A percentile compares a stretch with the other conserved stretches of the same genome.
phyloP scores from a whole-genome alignment of 441 rosid species.

The Capsella rubella region DNA sequence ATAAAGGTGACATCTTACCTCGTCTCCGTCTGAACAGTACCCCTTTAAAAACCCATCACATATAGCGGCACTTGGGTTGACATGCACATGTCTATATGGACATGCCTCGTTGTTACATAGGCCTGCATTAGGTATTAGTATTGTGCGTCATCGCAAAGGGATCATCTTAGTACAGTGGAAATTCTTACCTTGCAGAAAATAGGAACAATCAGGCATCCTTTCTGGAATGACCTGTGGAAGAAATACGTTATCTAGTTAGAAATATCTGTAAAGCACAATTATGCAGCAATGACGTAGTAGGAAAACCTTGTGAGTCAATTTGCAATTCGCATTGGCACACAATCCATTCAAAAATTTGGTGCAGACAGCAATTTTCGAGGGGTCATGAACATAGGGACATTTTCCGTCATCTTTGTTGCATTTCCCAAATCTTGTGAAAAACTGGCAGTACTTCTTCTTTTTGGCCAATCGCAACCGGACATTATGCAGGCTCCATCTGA shows the following conservation, averaged over 20 bases:
- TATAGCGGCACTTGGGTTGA: slow-evolving; percentile 79
- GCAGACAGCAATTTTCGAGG: slow-evolving; percentile 94
- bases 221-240: slow-evolving; percentile 92
- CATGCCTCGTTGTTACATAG: slow-evolving; percentile 83
- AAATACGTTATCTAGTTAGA: slow-evolving; percentile 37
- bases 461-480: slow-evolving; percentile 85
- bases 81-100: slow-evolving; percentile 95
- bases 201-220: slow-evolving; percentile 99
- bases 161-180: slow-evolving; percentile 22
- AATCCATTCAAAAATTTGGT: slow-evolving; percentile 91
- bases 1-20: slow-evolving; percentile 63
- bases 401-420: slow-evolving; percentile 97
- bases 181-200: slow-evolving; percentile 82
- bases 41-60: slow-evolving; percentile 94
- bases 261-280: slow-evolving; percentile 24
- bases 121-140: slow-evolving; percentile 64
- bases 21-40: slow-evolving; percentile 90
- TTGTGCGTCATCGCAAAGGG: slow-evolving; percentile 5
- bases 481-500: slow-evolving; percentile 97
- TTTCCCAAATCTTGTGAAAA: slow-evolving; percentile 96
- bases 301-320: slow-evolving; percentile 91
- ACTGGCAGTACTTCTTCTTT: slow-evolving; percentile 89
- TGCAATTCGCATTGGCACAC: slow-evolving; percentile 80
- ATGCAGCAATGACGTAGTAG: slow-evolving; percentile 31
- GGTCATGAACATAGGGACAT: slow-evolving; percentile 93